Percentiles rank a stretch among this genome's conserved stretches.
phyloP scores from a whole-genome alignment of 2,329 filamentous ascomycete genomes.

The Cladorrhinum sp. region DNA sequence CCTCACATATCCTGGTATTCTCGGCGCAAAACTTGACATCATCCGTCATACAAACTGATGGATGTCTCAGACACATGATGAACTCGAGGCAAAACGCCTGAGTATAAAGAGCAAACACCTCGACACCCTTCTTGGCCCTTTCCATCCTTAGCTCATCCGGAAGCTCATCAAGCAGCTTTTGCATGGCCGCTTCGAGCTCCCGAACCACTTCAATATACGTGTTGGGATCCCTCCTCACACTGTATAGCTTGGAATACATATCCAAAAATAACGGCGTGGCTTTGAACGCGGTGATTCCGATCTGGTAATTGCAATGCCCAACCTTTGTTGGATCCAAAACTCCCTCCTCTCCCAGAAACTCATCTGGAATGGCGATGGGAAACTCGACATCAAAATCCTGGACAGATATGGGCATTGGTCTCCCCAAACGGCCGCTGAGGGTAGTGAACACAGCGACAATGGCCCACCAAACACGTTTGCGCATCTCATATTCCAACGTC shows the following conservation, averaged over 20 bases:
- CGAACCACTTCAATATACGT: slow-evolving; percentile 63
- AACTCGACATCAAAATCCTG: slow-evolving; percentile 79
- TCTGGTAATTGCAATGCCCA: slow-evolving; percentile 63
- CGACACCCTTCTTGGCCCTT: slow-evolving; percentile 39
- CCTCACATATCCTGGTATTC: slow-evolving; percentile 64
- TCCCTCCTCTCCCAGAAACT: slow-evolving; percentile 63
- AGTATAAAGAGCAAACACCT: slow-evolving; percentile 53
- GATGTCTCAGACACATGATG: slow-evolving; percentile 58
- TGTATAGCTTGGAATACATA: slow-evolving; percentile 74
- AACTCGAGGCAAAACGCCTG: slow-evolving; percentile 56
- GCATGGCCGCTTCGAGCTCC: slow-evolving; percentile 62
- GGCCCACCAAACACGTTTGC: slow-evolving; percentile 76
- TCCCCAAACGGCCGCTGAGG: slow-evolving; percentile 72
- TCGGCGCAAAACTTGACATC: slow-evolving; percentile 57
- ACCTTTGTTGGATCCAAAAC: slow-evolving; percentile 50
- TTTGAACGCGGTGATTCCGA: slow-evolving; percentile 64
- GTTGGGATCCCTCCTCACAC: slow-evolving; percentile 60
- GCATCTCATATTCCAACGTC: slow-evolving; percentile 68
- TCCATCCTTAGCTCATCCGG: slow-evolving; percentile 58
- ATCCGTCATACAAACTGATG: slow-evolving; percentile 55
- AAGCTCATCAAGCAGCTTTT: slow-evolving; percentile 54
- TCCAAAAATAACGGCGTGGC: slow-evolving; percentile 67
- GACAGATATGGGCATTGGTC: slow-evolving; percentile 70
- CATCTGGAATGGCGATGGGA: slow-evolving; percentile 69
- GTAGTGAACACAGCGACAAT: slow-evolving; percentile 64